These are phyloP conservation scores for Amanita thiersii DNA, from an alignment of 768 basidiomycete genomes.

Conservation along the genomic window DNA sequence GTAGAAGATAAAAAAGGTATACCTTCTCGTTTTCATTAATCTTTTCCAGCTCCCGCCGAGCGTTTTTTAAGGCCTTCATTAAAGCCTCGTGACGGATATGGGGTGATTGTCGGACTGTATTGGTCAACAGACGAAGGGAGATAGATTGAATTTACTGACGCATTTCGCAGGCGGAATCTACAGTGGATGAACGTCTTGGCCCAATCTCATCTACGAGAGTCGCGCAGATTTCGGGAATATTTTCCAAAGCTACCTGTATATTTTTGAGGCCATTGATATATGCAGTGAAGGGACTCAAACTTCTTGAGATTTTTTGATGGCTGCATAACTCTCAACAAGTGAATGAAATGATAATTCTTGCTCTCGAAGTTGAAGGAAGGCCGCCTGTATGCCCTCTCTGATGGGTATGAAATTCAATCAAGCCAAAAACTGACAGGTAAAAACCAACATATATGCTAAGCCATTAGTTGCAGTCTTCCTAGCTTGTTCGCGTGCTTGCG, in stretches of 20 bases:
- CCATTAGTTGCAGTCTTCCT: conserved; percentile 12
- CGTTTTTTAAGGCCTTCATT: conserved; percentile 22
- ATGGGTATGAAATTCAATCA: background rate
- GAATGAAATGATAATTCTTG: conserved; percentile 21
- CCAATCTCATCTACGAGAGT: conserved; percentile 24
- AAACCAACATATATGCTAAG: conserved; percentile 17
- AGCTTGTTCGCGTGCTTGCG: conserved; percentile 14
- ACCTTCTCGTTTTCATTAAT: conserved; percentile 28
- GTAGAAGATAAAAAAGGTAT: background rate
- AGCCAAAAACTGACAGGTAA: background rate
- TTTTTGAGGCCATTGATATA: conserved; percentile 1
- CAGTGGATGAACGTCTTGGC: conserved; percentile 21
- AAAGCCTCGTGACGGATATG: conserved; percentile 20
- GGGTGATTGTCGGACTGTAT: conserved; percentile 21
- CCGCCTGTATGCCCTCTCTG: conserved; percentile 24
- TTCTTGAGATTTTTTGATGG: conserved; percentile 17
- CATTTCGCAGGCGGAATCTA: conserved; percentile 29
- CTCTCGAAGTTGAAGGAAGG: conserved; percentile 16
- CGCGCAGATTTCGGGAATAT: conserved; percentile 19
- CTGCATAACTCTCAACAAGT: conserved; percentile 17
- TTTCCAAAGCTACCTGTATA: conserved; percentile 15
- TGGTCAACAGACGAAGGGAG: background rate
- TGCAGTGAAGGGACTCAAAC: conserved; percentile 11
- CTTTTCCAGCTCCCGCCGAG: conserved; percentile 25
- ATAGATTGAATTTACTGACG: conserved; percentile 17